Percentiles rank a stretch among this genome's conserved stretches.
phyloP scores from a whole-genome alignment of 2,329 filamentous ascomycete genomes.

The Cladosporium velox region DNA sequence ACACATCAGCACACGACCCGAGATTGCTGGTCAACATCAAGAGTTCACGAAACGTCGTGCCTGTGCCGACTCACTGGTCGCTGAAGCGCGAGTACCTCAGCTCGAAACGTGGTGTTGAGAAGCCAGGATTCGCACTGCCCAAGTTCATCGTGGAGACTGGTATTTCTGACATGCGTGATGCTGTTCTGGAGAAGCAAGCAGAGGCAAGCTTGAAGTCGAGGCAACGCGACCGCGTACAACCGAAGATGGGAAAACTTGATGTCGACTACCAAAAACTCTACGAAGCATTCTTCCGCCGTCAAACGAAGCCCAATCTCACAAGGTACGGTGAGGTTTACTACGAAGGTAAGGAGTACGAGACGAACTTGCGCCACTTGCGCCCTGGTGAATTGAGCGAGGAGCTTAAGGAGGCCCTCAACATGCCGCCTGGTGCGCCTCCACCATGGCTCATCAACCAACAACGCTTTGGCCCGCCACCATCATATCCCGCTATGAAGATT shows the following conservation, averaged over 20 bases:
- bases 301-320: slow-evolving; percentile 92
- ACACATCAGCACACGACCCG: slow-evolving; percentile 87
- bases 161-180: slow-evolving; percentile 97
- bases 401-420: slow-evolving; percentile 88
- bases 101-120: slow-evolving; percentile 95
- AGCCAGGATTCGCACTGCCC: slow-evolving; percentile 86
- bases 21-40: slow-evolving; percentile 91
- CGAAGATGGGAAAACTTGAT: slow-evolving; percentile 95
- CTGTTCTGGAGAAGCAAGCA: slow-evolving; percentile 92
- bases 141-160: slow-evolving; percentile 98
- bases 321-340: slow-evolving; percentile 99
- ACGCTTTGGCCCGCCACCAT: slow-evolving; percentile 86
- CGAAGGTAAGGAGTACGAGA: slow-evolving; percentile 97
- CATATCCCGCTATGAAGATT: slow-evolving; percentile 93
- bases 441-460: slow-evolving; percentile 98
- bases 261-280: slow-evolving; percentile 99
- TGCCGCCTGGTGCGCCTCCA: slow-evolving; percentile 87
- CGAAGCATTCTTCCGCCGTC: slow-evolving; percentile 96
- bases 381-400: slow-evolving; percentile 88
- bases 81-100: slow-evolving; percentile 96
- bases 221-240: slow-evolving; percentile 88
- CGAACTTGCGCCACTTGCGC: slow-evolving; percentile 84
- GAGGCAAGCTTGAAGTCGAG: slow-evolving; percentile 92
- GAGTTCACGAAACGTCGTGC: slow-evolving; percentile 90
- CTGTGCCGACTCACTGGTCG: slow-evolving; percentile 91